Evolutionary conservation across 2,329 filamentous ascomycete species (phyloP), one percentile per base, ranked within the genome.

Genomic region (Trichoderma atroviride): DNA sequence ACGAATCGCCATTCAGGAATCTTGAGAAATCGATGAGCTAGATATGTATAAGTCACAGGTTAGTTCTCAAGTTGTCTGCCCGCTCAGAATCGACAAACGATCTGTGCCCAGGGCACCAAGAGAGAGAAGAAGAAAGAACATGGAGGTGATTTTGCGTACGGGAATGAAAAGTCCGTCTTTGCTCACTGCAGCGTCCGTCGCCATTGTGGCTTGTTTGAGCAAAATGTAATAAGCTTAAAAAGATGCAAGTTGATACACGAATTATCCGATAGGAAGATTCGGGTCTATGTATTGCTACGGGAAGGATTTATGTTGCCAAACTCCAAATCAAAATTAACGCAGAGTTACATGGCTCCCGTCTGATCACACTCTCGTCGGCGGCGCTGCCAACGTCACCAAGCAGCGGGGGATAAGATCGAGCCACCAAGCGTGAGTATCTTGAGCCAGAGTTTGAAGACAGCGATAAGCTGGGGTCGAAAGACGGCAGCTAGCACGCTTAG

Each of bases 1-100:
- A 75, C 0, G 86, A 81, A 24, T 85, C 84, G 40, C 91, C 91
- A 69, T 85, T 80, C 29, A 92, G 87, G 79, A 94, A 96, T 55
- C 84, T 84, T 14, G 87, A 88, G 78, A 96, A 94, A 83, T 96
- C 79, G 56, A 78, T 75, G 69, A 78, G 73, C 75, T 76, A 64
- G 22, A 43, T 50, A 16, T 10, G 16, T 27, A 43, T 43, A 50
- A 31, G 22, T n/a, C 24, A 22, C 13, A 40, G 6, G 29, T 56
- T 13, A 64, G 61, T 27, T 13, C 16, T 33, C 33, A 11, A 27
- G 3, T 22, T 16, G 2, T 29, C 16, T 63, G 43, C 6, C 7
- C 14, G 4, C 50, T 53, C 47, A 37, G 33, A 1, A 16, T 9
- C 5, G 6, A 47, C 27, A 33, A 4, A 27, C 5, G 1, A 9